These are phyloP conservation scores for Cucurbita pepo DNA, from an alignment of 306 rosid genomes.

Conservation along the genomic window DNA sequence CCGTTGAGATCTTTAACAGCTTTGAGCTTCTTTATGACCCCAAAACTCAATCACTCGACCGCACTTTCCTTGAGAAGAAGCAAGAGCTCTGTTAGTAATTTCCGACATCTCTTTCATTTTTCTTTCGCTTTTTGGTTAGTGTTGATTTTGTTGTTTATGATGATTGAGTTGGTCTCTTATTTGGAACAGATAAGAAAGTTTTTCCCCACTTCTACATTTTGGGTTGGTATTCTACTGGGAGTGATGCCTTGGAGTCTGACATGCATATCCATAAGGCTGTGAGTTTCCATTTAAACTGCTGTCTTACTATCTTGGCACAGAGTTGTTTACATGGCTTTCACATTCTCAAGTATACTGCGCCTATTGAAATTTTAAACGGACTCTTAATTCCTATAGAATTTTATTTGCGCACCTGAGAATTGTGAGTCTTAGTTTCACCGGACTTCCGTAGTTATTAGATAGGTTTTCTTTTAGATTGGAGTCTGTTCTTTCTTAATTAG, in stretches of 20 bases:
- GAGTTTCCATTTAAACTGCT: conserved; percentile 6
- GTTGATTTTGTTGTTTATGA: neutral
- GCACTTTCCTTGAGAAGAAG: conserved; percentile 86
- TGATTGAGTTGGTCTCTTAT: neutral
- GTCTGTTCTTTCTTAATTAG: neutral
- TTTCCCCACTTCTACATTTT: conserved; percentile 81
- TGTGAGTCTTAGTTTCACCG: neutral
- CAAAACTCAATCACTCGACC: conserved; percentile 64
- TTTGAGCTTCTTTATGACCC: conserved; percentile 86
- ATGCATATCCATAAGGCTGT: conserved; percentile 93
- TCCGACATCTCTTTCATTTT: neutral
- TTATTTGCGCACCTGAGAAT: neutral
- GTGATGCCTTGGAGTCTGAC: conserved; percentile 74
- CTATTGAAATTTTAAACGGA: neutral
- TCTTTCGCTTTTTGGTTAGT: neutral
- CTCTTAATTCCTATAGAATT: neutral
- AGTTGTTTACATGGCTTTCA: neutral
- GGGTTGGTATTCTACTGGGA: conserved; percentile 97
- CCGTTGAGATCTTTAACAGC: conserved; percentile 97
- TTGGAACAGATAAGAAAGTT: conserved; percentile 73
- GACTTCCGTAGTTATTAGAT: neutral
- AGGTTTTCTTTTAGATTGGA: neutral
- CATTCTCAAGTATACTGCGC: neutral
- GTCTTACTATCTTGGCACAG: neutral
- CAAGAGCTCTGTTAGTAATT: conserved; percentile 71